These are phyloP conservation scores for Bullera alba DNA, from an alignment of 768 basidiomycete species.

Conservation along the genomic window DNA sequence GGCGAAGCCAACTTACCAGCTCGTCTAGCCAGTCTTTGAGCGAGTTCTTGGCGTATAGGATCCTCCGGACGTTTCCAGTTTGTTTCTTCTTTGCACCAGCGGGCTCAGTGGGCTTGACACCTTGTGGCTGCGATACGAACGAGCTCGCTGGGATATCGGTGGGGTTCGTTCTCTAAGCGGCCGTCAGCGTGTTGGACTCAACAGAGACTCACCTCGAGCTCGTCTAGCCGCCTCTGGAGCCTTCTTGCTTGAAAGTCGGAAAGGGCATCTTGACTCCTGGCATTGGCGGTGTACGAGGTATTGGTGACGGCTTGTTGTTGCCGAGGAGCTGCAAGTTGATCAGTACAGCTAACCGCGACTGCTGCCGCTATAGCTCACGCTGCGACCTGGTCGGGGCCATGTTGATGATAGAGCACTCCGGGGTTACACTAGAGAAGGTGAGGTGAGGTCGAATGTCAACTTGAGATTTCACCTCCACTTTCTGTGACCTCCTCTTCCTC, in stretches of 20 bases:
- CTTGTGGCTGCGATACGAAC: constrained; percentile 9
- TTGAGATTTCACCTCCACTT: not conserved
- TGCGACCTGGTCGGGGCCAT: no score
- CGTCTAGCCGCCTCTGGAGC: constrained; percentile 32
- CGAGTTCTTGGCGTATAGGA: constrained; percentile 36
- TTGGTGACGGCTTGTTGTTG: no score
- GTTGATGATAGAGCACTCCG: no score
- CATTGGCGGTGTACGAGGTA: no score
- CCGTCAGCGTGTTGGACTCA: constrained; percentile 5
- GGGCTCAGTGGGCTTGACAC: not conserved
- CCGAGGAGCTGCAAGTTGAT: no score
- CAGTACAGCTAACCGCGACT: no score
- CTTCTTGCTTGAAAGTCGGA: constrained; percentile 31
- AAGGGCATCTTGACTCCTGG: constrained; percentile 23
- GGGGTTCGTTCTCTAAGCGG: constrained; percentile 37
- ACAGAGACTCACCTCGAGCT: constrained; percentile 35
- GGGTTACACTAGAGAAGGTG: not conserved
- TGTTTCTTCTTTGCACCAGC: constrained; percentile 36
- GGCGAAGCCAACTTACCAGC: constrained; percentile 19
- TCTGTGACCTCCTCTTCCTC: not conserved
- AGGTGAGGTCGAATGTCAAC: not conserved
- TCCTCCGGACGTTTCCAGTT: constrained; percentile 31
- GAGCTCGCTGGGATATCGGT: constrained; percentile 39
- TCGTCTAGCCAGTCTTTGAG: constrained; percentile 42
- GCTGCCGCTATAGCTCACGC: no score